Evolutionary conservation across 306 rosid genomes (phyloP), one percentile per base, ranked within the genome.

Genomic region (Prunus kanzakura): DNA sequence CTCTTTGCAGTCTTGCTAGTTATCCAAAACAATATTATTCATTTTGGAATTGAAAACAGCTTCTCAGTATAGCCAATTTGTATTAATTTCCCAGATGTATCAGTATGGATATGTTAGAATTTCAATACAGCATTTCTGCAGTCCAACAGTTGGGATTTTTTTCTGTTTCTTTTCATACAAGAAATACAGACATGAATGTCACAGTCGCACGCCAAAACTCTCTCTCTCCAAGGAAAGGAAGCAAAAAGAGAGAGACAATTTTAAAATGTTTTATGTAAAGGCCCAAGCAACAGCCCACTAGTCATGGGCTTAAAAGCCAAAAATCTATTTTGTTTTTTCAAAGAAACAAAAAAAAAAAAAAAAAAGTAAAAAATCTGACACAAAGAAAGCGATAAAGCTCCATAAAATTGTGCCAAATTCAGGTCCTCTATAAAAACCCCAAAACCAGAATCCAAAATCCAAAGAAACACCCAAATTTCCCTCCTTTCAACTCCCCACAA

Each of bases 401-500:
- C 41, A 15, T 11, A 3, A 38, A 38, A 4, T 10, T 32, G 18
- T 27, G 11, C 73, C 60, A 27, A 27, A 70, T 29, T 70, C 47
- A 19, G 25, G 3, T 47, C 15, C 30, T 49, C 47, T 35, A 38
- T 71, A 55, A 55, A 71, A 20, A 1, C 54, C 66, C 76, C 20
- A 54, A 54, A 63, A 61, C 22, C 54, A 15, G 14, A 56, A 56
- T 72, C 66, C 76, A 56, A 56, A 56, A 56, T 72, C 66, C 66
- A 56, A 56, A 20, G 0, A 8, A 35, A 22, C 1, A 22, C 8
- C 52, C 49, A n/a, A 55, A 63, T 73, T 73, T 73, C 77, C 77
- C 77, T 73, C 68, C 57, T 49, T 8, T 84, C 76, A 29, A 47
- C n/a, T 11, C 86, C 64, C 12, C 58, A 22, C 84, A 73, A n/a